Conservation (phyloP, 192 early-diverging fungal species). For the Coemansia sp. region DNA sequence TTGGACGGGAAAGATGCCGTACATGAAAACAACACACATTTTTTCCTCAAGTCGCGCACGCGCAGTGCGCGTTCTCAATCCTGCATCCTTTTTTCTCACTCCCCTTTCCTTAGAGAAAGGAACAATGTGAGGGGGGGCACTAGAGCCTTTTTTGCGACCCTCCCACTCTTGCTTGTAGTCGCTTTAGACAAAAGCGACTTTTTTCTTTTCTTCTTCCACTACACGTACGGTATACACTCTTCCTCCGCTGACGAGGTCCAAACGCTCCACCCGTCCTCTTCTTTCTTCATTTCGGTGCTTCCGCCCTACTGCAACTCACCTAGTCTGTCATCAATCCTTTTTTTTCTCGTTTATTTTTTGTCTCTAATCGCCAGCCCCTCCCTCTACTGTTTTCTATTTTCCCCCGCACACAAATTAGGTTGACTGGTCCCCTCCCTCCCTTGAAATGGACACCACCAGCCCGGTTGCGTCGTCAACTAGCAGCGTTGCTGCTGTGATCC, state of each 20-base stretch:
- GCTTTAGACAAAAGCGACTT: no score
- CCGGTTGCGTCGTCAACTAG: background rate
- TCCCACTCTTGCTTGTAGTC: background rate
- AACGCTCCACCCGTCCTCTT: background rate
- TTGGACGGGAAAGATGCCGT: no score
- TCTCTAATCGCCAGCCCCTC: background rate
- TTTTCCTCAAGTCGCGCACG: background rate
- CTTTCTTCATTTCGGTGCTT: slow-evolving; percentile 6
- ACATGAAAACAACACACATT: no score
- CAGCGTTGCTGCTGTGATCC: slow-evolving; percentile 31
- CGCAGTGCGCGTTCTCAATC: background rate
- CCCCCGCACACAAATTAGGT: background rate
- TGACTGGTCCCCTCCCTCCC: background rate
- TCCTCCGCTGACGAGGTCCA: background rate
- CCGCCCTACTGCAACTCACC: background rate
- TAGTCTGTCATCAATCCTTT: background rate
- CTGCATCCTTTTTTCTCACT: background rate
- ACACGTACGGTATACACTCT: no score
- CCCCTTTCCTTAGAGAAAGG: background rate
- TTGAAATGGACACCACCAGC: slow-evolving; percentile 31
- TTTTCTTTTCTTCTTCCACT: no score
- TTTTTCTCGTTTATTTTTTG: background rate
- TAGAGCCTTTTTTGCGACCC: background rate
- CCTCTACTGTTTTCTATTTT: background rate
- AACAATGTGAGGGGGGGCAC: background rate